phyloP scores from a whole-genome alignment of 768 basidiomycete species.

The Suillus sp. region DNA sequence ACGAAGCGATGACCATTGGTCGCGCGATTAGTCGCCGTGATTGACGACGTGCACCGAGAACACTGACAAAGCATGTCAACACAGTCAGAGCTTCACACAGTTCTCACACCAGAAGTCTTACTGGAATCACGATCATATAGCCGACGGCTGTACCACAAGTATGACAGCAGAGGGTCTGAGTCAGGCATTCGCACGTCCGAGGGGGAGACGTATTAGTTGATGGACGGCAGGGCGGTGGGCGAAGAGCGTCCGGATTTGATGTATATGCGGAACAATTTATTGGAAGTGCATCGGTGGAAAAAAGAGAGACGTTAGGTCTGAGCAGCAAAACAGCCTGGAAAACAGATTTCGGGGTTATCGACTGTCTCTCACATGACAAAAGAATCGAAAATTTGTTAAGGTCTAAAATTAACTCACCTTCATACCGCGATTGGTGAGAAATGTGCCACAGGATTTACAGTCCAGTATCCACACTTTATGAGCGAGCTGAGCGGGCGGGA shows the following conservation, averaged over 20 bases:
- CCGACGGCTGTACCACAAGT: slow-evolving; percentile 75
- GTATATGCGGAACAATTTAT: slow-evolving; percentile 73
- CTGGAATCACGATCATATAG: slow-evolving; percentile 78
- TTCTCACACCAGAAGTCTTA: slow-evolving; percentile 26
- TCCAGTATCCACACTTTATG: slow-evolving; percentile 84
- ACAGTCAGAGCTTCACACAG: slow-evolving; percentile 17
- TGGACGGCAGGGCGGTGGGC: slow-evolving; percentile 41
- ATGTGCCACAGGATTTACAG: slow-evolving; percentile 71
- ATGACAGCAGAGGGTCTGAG: slow-evolving; percentile 79
- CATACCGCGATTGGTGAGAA: slow-evolving; percentile 86
- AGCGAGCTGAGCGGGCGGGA: slow-evolving; percentile 44
- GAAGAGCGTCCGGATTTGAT: slow-evolving; percentile 46
- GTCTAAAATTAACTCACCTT: slow-evolving; percentile 49
- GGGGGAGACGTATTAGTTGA: slow-evolving; percentile 32
- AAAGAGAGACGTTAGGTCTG: slow-evolving; percentile 78
- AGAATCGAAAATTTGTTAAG: slow-evolving; percentile 7
- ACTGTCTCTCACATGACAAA: slow-evolving; percentile 8
- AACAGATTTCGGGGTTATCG: slow-evolving; percentile 12
- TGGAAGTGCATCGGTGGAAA: slow-evolving; percentile 80
- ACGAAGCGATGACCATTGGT: slow-evolving; percentile 89
- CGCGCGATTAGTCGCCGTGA: slow-evolving; percentile 63
- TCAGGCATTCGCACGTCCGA: slow-evolving; percentile 84
- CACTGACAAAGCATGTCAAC: slow-evolving; percentile 44
- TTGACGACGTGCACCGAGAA: slow-evolving; percentile 70
- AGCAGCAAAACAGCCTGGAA: slow-evolving; percentile 79